Conservation (phyloP, 768 basidiomycete species). For the Termitomyces sp. region DNA sequence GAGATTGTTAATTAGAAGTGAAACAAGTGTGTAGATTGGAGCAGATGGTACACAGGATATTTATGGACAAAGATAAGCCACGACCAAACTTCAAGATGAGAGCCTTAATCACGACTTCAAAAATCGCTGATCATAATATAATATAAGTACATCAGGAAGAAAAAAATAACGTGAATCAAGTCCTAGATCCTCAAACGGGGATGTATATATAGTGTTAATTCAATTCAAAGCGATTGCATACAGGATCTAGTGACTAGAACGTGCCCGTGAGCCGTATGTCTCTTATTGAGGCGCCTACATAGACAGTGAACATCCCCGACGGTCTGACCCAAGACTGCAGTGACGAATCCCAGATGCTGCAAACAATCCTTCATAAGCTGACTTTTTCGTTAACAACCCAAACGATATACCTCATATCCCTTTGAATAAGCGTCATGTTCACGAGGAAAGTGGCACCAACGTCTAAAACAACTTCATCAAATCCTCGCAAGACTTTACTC, state of each 20-base stretch:
- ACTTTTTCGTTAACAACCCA: background rate
- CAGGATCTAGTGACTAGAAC: constrained; percentile 8
- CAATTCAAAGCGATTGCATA: background rate
- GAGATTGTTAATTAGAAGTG: too few relatives aligned
- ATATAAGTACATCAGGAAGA: too few relatives aligned
- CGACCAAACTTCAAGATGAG: background rate
- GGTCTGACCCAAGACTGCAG: constrained; percentile 47
- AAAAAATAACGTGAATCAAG: background rate
- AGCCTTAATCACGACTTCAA: background rate
- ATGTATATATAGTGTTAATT: background rate
- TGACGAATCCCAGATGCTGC: constrained; percentile 47
- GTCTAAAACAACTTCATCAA: constrained; percentile 39
- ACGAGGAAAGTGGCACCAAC: constrained; percentile 30
- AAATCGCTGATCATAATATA: too few relatives aligned
- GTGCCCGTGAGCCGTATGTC: constrained; percentile 38
- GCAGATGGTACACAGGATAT: background rate
- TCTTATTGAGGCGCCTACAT: constrained; percentile 45
- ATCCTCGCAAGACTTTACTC: constrained; percentile 43
- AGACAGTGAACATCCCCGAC: constrained; percentile 44
- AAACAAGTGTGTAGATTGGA: too few relatives aligned
- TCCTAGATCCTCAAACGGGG: background rate
- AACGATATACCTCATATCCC: constrained; percentile 39
- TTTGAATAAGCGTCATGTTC: constrained; percentile 27
- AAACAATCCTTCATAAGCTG: background rate
- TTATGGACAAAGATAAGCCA: background rate